Percentiles rank a stretch among this genome's conserved stretches.
phyloP scores from a whole-genome alignment of 495 filamentous ascomycete species.

The Viridothelium virens region DNA sequence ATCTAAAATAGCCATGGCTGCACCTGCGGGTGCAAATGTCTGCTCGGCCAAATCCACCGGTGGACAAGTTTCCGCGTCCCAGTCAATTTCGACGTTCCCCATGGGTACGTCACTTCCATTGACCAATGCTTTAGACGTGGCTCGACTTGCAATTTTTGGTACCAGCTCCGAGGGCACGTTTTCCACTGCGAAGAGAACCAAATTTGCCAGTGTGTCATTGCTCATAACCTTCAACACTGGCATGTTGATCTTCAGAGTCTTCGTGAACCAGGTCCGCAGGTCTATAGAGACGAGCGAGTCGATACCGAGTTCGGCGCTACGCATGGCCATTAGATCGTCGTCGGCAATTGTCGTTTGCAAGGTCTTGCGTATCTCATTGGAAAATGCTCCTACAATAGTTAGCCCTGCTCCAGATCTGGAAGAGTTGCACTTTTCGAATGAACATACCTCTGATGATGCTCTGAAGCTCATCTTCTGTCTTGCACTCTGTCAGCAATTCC shows the following conservation, averaged over 20 bases:
- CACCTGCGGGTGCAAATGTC: neutral
- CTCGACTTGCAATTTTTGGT: neutral
- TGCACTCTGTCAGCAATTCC: neutral
- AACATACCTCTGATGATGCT: neutral
- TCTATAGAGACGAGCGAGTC: conserved; percentile 5
- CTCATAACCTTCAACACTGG: conserved; percentile 8
- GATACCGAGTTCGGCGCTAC: conserved; percentile 1
- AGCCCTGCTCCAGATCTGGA: neutral
- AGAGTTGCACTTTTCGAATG: neutral
- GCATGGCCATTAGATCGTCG: neutral
- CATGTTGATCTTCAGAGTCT: conserved; percentile 1
- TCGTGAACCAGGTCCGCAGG: conserved; percentile 3
- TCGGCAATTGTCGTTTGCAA: neutral
- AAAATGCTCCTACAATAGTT: neutral
- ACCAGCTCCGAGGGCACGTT: neutral
- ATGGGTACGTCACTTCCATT: neutral
- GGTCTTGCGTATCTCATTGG: neutral
- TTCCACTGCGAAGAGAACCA: conserved; percentile 23
- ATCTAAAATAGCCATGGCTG: conserved; percentile 2
- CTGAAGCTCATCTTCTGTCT: neutral
- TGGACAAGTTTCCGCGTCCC: neutral
- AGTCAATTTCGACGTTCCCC: neutral
- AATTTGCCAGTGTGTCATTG: conserved; percentile 21
- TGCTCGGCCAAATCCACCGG: too few relatives aligned
- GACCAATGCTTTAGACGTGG: neutral